Percentiles rank a stretch among this genome's conserved stretches.
These are phyloP conservation scores for Aphanocladium album DNA, from an alignment of 2,329 filamentous ascomycete species.

Conservation along the genomic window DNA sequence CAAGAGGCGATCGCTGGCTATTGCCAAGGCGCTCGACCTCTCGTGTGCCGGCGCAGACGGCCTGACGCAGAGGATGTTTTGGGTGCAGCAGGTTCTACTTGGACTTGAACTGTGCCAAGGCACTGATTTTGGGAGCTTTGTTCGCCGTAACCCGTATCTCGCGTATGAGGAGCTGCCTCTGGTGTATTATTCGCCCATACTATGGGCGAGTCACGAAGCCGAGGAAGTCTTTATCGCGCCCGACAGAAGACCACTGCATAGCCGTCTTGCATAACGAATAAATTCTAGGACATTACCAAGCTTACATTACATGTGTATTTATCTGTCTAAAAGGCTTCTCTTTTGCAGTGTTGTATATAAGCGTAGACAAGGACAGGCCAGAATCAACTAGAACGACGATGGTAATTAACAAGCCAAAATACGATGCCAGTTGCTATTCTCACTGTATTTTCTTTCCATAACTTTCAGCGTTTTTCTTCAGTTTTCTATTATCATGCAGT, in stretches of 20 bases:
- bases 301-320: too few species aligned
- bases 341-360: too few species aligned
- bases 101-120: slow-evolving; percentile 7
- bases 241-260: slow-evolving; percentile 20
- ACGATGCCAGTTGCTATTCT: too few species aligned
- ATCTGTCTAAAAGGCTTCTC: too few species aligned
- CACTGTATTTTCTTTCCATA: too few species aligned
- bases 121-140: slow-evolving; percentile 20
- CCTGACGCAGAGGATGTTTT: slow-evolving; percentile 24
- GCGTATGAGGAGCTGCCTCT: slow-evolving; percentile 24
- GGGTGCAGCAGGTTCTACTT: slow-evolving; percentile 23
- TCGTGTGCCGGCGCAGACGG: slow-evolving; percentile 12
- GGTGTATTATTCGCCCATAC: slow-evolving; percentile 22
- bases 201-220: slow-evolving; percentile 22
- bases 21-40: slow-evolving; percentile 17
- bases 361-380: too few species aligned
- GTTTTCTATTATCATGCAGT: too few species aligned
- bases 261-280: neutral
- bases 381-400: too few species aligned
- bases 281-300: too few species aligned
- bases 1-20: neutral
- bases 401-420: too few species aligned
- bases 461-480: too few species aligned
- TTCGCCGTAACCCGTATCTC: slow-evolving; percentile 17
- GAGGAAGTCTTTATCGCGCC: slow-evolving; percentile 19